Evolutionary conservation across 805 yeast genomes (phyloP), one percentile per base, ranked within the genome.

Genomic region (Hanseniaspora taiwanica): DNA sequence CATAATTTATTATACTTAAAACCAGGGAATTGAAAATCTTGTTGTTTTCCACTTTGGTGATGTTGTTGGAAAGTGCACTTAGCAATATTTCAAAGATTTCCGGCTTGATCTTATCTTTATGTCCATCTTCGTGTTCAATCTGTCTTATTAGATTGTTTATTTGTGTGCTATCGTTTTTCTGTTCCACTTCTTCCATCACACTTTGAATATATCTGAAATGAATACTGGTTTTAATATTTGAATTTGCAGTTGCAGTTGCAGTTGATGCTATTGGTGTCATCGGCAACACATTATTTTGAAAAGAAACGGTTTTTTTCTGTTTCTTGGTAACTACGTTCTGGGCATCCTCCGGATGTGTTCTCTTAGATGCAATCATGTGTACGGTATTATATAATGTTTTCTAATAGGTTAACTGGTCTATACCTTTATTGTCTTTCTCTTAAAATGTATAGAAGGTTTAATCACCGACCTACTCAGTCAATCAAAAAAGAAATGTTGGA

Each of bases 31-130:
- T 62, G 43, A 80, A 68, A 19, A 67, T 53, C 29, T 66, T 64
- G 42, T 58, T 49, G 35, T 74, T 70, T 49, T 80, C 89, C 38
- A 89, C 67, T 49, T 75, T 72, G 35, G 82, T 70, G 17, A 84
- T 68, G 52, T 83, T 81, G 35, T 74, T 64, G 16, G 78, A 70
- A 27, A 87, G 63, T 7, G 69, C 66, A 32, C 65, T 69, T 42
- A 87, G 64, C 6, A 83, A 66, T 14, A 72, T 64, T 21, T 59
- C 58, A 40, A 84, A 65, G 48, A 78, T 76, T 10, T 64, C 53
- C 7, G 65, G 53, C 3, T 77, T 63, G 23, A 82, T 63, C 18
- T 78, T 63, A 21, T 79, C 84, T 1, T 67, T 56, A 46, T 72
- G 71, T 9, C 65, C 53, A 2, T 56, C 47, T 8, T 84, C 80